Evolutionary conservation across 2,329 filamentous ascomycete genomes (phyloP), one percentile per base, ranked within the genome.

Genomic region (Clonostachys rosea): DNA sequence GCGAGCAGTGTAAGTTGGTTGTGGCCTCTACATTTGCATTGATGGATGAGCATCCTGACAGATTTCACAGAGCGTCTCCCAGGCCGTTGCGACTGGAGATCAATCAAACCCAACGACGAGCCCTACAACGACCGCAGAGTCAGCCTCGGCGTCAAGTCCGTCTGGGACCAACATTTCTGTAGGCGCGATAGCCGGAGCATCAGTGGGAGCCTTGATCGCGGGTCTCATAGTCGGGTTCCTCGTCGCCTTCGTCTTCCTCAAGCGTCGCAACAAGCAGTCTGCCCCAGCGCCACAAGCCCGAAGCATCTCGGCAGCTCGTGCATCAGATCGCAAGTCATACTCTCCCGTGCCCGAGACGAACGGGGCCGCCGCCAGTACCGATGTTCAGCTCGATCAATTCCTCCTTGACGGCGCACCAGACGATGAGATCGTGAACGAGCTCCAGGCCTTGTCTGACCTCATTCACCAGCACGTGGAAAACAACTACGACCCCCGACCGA

Each of bases 321-420:
- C 24, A 9, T 30, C 24, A 10, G 24, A 30, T 30, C 24, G 24
- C 1, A 30, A 30, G 24, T 30, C 24, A 30, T 30, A 30, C 24
- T 30, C 24, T 10, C 24, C 24, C 3, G 24, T 30, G 8, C 24
- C 24, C 24, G 24, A 30, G 24, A 10, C 24, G 24, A 30, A 30
- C 9, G 24, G 24, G 24, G 9, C 24, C 9, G 24, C 24, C 24
- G 24, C 24, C 24, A 30, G 24, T 30, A 30, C 24, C 6, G 54
- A 59, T 42, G 45, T 59, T 5, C 54, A 54, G 7, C 54, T 71
- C 8, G 53, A 55, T n/a, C 62, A 66, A 34, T 68, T 67, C 40
- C 58, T 72, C 7, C 57, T 69, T 11, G 60, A 65, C 13, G 50
- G 63, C 2, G 62, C 55, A 1, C 59, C 69, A 0, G 68, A 73